Conservation (phyloP, 2,329 filamentous ascomycete species). For the Cadophora sp. region DNA sequence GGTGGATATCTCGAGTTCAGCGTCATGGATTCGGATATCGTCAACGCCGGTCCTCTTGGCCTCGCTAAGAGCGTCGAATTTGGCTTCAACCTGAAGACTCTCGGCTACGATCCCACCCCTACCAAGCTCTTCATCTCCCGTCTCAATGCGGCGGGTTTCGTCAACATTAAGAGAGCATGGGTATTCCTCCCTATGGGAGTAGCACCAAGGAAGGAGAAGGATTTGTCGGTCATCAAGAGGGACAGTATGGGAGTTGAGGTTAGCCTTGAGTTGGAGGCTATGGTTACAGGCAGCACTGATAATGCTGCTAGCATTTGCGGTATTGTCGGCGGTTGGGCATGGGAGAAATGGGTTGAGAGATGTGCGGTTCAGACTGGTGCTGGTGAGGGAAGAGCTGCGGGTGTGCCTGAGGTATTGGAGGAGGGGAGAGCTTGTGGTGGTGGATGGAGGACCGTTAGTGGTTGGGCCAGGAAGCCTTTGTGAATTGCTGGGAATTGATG, state of each 20-base stretch:
- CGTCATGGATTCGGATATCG: constrained; percentile 87
- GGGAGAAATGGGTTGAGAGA: constrained; percentile 95
- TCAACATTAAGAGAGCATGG: constrained; percentile 84
- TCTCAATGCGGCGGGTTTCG: constrained; percentile 77
- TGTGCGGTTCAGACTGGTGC: constrained; percentile 87
- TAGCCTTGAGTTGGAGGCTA: constrained; percentile 65
- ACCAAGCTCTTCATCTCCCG: constrained; percentile 82
- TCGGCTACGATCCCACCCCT: constrained; percentile 87
- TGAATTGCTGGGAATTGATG: neutral
- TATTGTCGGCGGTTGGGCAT: constrained; percentile 85
- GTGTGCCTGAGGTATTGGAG: constrained; percentile 66
- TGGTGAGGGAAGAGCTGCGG: constrained; percentile 65
- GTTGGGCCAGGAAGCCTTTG: constrained; percentile 67
- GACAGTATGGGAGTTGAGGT: constrained; percentile 49
- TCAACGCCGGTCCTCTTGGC: constrained; percentile 80
- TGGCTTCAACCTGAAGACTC: constrained; percentile 84
- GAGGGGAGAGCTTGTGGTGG: constrained; percentile 66
- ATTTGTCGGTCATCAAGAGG: constrained; percentile 49
- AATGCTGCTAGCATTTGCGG: constrained; percentile 79
- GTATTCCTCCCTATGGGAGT: constrained; percentile 83
- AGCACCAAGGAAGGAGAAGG: constrained; percentile 47
- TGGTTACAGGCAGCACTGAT: constrained; percentile 71
- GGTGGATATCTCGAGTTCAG: constrained; percentile 92
- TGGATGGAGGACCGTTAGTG: constrained; percentile 66
- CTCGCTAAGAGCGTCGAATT: constrained; percentile 91